These are phyloP conservation scores for Knufia petricola DNA, from an alignment of 2,329 filamentous ascomycete species.

Conservation along the genomic window DNA sequence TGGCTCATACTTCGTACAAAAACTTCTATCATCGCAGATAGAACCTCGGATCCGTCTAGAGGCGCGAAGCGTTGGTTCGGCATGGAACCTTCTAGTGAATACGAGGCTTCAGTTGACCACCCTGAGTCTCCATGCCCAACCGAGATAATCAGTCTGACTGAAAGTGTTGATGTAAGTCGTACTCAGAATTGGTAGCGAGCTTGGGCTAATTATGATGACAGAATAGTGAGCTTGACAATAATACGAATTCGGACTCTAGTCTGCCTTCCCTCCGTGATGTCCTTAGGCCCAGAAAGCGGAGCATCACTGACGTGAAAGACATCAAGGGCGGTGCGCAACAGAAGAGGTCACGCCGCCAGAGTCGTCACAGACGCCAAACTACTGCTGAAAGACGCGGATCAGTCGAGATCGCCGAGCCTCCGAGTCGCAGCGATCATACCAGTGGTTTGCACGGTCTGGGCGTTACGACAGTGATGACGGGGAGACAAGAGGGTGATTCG, in stretches of 20 bases:
- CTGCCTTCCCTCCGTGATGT: not conserved
- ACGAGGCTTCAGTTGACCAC: not conserved
- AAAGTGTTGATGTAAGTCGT: no score
- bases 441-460: no score
- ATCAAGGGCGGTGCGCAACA: not conserved
- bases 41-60: no score
- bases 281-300: not conserved
- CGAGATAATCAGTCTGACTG: not conserved
- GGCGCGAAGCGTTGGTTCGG: no score
- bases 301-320: not conserved
- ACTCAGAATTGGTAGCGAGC: not conserved
- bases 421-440: not conserved
- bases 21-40: no score
- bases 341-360: no score
- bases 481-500: not conserved
- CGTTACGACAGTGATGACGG: not conserved
- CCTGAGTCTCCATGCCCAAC: not conserved
- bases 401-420: not conserved
- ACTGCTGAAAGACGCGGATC: constrained; percentile 40
- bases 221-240: not conserved
- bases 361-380: no score
- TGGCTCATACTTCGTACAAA: not conserved
- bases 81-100: not conserved
- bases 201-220: not conserved
- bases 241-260: not conserved